Conservation (phyloP, 2,329 filamentous ascomycete species). For the Calonectria naviculata region DNA sequence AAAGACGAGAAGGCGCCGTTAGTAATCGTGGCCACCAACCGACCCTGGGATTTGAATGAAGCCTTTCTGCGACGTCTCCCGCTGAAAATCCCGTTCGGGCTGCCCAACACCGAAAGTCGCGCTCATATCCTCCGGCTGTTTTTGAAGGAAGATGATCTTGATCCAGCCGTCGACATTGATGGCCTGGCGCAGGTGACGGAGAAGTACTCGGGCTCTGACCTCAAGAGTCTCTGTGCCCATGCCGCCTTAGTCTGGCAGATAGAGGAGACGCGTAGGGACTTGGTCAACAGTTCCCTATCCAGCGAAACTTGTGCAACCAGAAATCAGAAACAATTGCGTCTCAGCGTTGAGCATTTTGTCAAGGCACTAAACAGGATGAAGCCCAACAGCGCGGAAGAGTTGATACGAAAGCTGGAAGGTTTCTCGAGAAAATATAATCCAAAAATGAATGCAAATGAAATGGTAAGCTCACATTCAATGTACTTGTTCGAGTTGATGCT, state of each 20-base stretch:
- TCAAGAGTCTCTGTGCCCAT: slow-evolving; percentile 4
- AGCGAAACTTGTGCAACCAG: background rate
- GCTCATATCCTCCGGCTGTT: background rate
- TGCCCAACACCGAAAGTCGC: background rate
- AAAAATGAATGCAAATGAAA: background rate
- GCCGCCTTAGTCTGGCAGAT: slow-evolving; percentile 3
- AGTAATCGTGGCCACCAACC: background rate
- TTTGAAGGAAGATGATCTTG: background rate
- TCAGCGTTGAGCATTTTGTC: background rate
- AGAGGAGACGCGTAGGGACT: background rate
- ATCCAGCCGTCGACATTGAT: background rate
- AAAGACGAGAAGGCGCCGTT: background rate
- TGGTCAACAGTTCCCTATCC: background rate
- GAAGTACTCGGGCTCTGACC: background rate
- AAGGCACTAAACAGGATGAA: background rate
- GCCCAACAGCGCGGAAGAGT: background rate
- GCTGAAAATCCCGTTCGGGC: background rate
- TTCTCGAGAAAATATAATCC: background rate
- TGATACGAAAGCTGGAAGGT: background rate
- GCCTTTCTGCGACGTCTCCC: background rate
- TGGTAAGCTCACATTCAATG: background rate
- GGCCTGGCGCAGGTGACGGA: background rate
- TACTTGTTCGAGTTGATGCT: background rate
- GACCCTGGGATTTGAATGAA: background rate
- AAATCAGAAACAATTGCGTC: background rate